These are phyloP conservation scores for Trichoderma asperelloides DNA, from an alignment of 495 filamentous ascomycete genomes.

Conservation along the genomic window DNA sequence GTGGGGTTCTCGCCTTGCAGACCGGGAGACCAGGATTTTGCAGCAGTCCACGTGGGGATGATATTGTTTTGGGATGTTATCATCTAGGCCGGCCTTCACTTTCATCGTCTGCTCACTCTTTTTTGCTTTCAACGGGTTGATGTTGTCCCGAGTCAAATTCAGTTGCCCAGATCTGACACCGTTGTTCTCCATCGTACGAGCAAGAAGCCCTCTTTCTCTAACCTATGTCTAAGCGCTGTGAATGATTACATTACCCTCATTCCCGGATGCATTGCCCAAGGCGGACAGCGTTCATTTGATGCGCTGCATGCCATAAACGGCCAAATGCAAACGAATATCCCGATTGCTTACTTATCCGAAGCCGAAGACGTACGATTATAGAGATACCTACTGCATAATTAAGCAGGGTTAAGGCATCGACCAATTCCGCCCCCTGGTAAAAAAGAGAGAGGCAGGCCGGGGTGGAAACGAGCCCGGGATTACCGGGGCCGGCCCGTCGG, in stretches of 20 bases:
- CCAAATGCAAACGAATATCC: no score
- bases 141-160: not conserved
- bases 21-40: not conserved
- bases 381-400: no score
- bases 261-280: no score
- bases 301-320: no score
- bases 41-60: constrained; percentile 6
- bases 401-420: not conserved
- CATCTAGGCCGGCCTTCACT: not conserved
- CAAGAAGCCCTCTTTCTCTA: no score
- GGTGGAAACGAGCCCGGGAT: not conserved
- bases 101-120: not conserved
- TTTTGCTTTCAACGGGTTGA: not conserved
- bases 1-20: not conserved
- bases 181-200: no score
- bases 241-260: no score
- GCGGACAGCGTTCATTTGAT: no score
- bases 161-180: no score
- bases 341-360: no score
- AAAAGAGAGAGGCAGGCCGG: not conserved
- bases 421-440: not conserved
- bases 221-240: no score
- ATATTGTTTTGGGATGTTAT: not conserved
- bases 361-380: no score
- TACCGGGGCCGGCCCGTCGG: not conserved